Conservation (phyloP, 2,329 filamentous ascomycete genomes). For the Lomentospora prolificans region DNA sequence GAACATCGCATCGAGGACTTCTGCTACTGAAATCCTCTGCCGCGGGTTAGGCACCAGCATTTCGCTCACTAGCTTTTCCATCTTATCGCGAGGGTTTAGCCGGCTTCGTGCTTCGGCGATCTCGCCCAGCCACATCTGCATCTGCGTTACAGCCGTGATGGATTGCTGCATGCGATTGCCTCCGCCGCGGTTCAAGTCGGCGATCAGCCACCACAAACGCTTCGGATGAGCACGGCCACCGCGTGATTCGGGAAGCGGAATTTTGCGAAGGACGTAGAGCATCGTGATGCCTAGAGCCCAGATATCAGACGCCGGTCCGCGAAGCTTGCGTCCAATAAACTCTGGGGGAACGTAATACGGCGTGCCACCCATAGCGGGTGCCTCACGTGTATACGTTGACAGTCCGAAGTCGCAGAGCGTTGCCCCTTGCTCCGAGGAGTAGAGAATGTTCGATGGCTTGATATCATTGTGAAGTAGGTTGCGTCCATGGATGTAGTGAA, state of each 20-base stretch:
- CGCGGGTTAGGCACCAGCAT: slow-evolving; percentile 43
- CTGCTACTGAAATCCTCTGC: slow-evolving; percentile 45
- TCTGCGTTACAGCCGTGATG: slow-evolving; percentile 34
- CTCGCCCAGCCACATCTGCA: slow-evolving; percentile 47
- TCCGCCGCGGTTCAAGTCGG: slow-evolving; percentile 37
- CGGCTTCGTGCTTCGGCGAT: slow-evolving; percentile 36
- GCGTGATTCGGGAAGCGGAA: slow-evolving; percentile 43
- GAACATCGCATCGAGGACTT: slow-evolving; percentile 35
- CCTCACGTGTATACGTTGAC: slow-evolving; percentile 35
- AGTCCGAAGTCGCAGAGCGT: slow-evolving; percentile 53
- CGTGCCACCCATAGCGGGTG: slow-evolving; percentile 43
- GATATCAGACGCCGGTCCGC: slow-evolving; percentile 45
- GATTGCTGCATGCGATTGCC: slow-evolving; percentile 22
- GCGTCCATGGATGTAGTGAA: slow-evolving; percentile 46
- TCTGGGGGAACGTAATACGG: slow-evolving; percentile 54
- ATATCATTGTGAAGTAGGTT: slow-evolving; percentile 51
- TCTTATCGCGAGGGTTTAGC: slow-evolving; percentile 34
- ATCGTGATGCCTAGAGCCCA: slow-evolving; percentile 53
- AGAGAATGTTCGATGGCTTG: slow-evolving; percentile 52
- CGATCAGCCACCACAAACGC: slow-evolving; percentile 49
- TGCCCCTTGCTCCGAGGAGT: slow-evolving; percentile 46
- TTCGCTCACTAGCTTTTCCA: slow-evolving; percentile 41
- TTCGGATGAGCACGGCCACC: slow-evolving; percentile 35
- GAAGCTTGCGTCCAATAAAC: slow-evolving; percentile 44
- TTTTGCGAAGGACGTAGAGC: slow-evolving; percentile 48